A percentile compares a stretch with the other conserved stretches of the same genome.
phyloP scores from a whole-genome alignment of 495 filamentous ascomycete genomes.

The Hypoxylon fragiforme region DNA sequence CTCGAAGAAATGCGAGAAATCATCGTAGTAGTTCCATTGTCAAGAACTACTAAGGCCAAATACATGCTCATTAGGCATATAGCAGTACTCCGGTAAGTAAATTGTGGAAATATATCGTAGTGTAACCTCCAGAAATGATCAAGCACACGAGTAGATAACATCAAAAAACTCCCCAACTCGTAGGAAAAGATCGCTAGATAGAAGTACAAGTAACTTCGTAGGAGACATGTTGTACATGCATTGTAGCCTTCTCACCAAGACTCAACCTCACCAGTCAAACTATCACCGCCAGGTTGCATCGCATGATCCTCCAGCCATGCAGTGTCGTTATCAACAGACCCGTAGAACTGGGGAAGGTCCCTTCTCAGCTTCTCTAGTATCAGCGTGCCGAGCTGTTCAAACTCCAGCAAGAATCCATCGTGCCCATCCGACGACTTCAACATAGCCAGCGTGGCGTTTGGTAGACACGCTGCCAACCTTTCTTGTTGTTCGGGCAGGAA shows the following conservation, averaged over 20 bases:
- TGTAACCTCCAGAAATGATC: no score
- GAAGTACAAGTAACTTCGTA: conserved; percentile 6
- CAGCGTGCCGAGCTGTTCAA: conserved; percentile 34
- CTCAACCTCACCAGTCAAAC: conserved; percentile 30
- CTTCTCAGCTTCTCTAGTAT: conserved; percentile 33
- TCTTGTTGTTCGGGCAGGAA: conserved; percentile 41
- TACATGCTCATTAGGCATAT: no score
- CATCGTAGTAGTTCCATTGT: no score
- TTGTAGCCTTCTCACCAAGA: conserved; percentile 12
- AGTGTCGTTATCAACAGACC: conserved; percentile 1
- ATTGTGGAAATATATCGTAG: no score
- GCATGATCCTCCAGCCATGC: conserved; percentile 11
- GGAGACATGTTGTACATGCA: not conserved
- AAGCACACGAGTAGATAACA: not conserved
- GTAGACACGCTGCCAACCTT: conserved; percentile 34
- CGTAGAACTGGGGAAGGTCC: conserved; percentile 36
- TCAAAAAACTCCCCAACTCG: conserved; percentile 2
- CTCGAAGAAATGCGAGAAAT: no score
- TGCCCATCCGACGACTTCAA: conserved; percentile 40
- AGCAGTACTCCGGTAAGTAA: no score
- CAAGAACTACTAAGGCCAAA: no score
- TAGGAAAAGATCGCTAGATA: conserved; percentile 12
- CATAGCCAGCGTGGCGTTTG: conserved; percentile 36
- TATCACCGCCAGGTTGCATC: conserved; percentile 22
- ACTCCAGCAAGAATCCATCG: conserved; percentile 45